Evolutionary conservation across 768 basidiomycete genomes (phyloP).

Genomic region (Amanita rubescens): DNA sequence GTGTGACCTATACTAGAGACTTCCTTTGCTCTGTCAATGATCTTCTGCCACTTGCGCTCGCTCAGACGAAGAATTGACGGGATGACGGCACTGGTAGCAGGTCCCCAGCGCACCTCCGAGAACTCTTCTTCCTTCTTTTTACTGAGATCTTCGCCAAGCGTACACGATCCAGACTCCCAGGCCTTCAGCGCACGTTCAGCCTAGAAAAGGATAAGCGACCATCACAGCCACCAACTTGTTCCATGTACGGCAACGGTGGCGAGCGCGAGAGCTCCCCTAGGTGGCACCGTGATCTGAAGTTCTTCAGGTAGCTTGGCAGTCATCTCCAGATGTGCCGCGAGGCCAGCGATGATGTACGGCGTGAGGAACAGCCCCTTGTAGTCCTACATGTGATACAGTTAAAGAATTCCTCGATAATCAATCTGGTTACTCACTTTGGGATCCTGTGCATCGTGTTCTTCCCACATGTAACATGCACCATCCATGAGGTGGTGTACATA

Average conservation of each 20-base stretch:
- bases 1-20: not conserved
- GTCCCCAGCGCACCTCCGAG: not conserved
- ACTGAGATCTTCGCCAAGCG: not conserved
- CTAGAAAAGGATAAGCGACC: not conserved
- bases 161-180: not conserved
- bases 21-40: not conserved
- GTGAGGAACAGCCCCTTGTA: not conserved
- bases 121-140: not conserved
- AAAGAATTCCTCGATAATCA: too few relatives aligned
- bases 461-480: not conserved
- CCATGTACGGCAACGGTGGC: too few relatives aligned
- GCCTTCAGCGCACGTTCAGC: not conserved
- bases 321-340: not conserved
- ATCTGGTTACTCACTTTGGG: not conserved
- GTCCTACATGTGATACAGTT: not conserved
- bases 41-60: not conserved
- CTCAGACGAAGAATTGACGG: not conserved
- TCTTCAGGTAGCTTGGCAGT: not conserved
- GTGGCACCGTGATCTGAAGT: not conserved
- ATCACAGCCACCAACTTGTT: not conserved
- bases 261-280: not conserved
- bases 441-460: not conserved
- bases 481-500: not conserved
- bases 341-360: not conserved
- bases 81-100: not conserved